Conservation (phyloP, 1,139 yeast species). For the Kluyveromyces sp. region DNA sequence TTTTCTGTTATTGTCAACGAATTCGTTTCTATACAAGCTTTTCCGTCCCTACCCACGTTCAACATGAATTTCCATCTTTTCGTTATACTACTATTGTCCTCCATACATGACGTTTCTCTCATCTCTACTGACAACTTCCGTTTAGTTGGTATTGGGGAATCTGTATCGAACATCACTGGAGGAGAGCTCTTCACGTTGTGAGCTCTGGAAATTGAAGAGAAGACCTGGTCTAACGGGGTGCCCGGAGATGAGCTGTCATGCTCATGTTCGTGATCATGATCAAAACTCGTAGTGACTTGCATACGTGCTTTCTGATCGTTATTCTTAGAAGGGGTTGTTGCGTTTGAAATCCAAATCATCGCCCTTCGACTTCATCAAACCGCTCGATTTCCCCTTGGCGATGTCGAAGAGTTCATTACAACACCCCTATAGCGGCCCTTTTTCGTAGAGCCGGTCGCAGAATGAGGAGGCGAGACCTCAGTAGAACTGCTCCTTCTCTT, state of each 20-base stretch:
- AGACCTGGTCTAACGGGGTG: slow-evolving; percentile 13
- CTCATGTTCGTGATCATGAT: not conserved
- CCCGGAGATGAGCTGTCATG: slow-evolving; percentile 7
- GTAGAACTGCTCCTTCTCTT: slow-evolving; percentile 9
- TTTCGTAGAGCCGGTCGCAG: slow-evolving; percentile 11
- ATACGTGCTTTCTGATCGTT: not conserved
- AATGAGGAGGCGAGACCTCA: slow-evolving; percentile 5
- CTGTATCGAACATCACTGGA: slow-evolving; percentile 8
- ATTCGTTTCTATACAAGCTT: slow-evolving; percentile 12
- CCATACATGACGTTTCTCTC: not conserved
- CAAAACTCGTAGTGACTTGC: not conserved
- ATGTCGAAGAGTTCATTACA: slow-evolving; percentile 17
- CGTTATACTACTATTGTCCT: not conserved
- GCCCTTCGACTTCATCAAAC: not conserved
- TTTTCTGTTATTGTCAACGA: not conserved
- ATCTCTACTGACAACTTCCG: slow-evolving; percentile 5
- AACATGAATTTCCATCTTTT: slow-evolving; percentile 15
- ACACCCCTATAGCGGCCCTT: slow-evolving; percentile 26
- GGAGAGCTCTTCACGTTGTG: slow-evolving; percentile 17
- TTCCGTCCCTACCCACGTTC: slow-evolving; percentile 21
- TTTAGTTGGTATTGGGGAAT: slow-evolving; percentile 8
- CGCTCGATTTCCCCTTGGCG: slow-evolving; percentile 1
- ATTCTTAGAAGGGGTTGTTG: not conserved
- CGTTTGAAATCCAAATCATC: not conserved
- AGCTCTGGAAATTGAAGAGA: slow-evolving; percentile 16